phyloP scores from a whole-genome alignment of 768 basidiomycete species.

The Boletus bicolor region DNA sequence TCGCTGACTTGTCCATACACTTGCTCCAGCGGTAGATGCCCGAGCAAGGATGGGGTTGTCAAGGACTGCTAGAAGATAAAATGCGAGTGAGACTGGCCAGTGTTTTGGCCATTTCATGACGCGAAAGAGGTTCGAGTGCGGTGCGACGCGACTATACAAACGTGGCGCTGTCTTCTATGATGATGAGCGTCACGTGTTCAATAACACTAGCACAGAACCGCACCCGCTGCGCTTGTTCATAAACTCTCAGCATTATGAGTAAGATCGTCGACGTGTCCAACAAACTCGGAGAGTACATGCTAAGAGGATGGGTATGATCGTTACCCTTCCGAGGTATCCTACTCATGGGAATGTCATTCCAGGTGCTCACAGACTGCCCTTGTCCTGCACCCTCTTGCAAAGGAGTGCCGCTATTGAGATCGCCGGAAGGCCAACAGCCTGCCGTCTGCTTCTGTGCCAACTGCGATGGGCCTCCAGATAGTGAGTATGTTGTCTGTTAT shows the following conservation, averaged over 20 bases:
- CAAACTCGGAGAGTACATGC: conserved; percentile 66
- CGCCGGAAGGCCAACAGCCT: conserved; percentile 51
- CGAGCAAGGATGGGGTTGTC: conserved; percentile 23
- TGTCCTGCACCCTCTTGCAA: conserved; percentile 57
- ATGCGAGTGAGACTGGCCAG: conserved; percentile 50
- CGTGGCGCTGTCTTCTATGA: conserved; percentile 17
- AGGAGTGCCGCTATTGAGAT: conserved; percentile 67
- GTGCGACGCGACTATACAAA: conserved; percentile 14
- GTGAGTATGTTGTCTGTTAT: conserved; percentile 26
- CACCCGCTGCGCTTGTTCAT: conserved; percentile 1
- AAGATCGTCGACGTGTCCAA: conserved; percentile 55
- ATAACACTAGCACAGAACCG: background rate
- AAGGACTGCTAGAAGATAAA: conserved; percentile 38
- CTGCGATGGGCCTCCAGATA: conserved; percentile 45
- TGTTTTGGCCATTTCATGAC: conserved; percentile 43
- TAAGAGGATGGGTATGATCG: conserved; percentile 66
- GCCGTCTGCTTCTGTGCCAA: conserved; percentile 57
- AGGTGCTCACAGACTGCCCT: conserved; percentile 64
- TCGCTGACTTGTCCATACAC: conserved; percentile 54
- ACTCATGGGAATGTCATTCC: conserved; percentile 9
- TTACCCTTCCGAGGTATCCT: background rate
- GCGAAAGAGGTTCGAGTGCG: conserved; percentile 7
- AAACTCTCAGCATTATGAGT: conserved; percentile 38
- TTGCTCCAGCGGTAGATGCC: conserved; percentile 20
- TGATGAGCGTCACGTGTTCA: conserved; percentile 19